Evolutionary conservation across 129 eudicot genomes (phyloP), one percentile per base, ranked within the genome.

Genomic region (Helianthus tuberosus): DNA sequence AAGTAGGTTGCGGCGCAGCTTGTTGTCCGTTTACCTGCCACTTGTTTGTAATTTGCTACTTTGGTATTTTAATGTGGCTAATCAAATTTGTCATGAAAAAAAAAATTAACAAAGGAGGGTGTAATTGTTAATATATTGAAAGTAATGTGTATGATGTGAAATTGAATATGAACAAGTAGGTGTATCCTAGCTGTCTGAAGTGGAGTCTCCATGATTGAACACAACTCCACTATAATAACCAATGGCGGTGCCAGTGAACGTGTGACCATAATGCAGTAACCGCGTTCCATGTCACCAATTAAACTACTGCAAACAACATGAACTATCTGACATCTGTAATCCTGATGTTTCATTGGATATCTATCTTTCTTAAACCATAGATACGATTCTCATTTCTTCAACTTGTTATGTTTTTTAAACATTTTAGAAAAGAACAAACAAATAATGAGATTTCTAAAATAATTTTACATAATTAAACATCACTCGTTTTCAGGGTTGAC

Each of bases 181-280:
- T 76, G 75, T 76, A 68, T 76, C 67, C 68, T 44, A 76, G 74
- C 80, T 76, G 80, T 67, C 48, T 44, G 75, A 57, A 67, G 74
- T 55, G 50, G 75, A 67, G 62, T 44, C 68, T 54, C 62, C 61
- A 67, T 76, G 74, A 76, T 76, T 76, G 70, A 76, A 55, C 68
- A 15, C 73, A 46, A 44, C 49, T 25, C 60, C 74, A 41, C 16
- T 1, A 75, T 50, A 64, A 63, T 17, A 66, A 54, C 64, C 63
- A 64, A 62, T 47, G 63, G 12, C 65, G 75, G 52, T 71, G 75
- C 20, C 13, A 57, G 12, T 47, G 16, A 48, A 10, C 25, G 59
- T 47, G 65, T 53, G 32, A 39, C 8, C 15, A 64, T 5, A 11
- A 5, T 29, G 5, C 63, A 36, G 29, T 49, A 35, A 69, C 60